Evolutionary conservation across 805 yeast species (phyloP).

Genomic region (Zygosaccharomyces kombuchaensis): DNA sequence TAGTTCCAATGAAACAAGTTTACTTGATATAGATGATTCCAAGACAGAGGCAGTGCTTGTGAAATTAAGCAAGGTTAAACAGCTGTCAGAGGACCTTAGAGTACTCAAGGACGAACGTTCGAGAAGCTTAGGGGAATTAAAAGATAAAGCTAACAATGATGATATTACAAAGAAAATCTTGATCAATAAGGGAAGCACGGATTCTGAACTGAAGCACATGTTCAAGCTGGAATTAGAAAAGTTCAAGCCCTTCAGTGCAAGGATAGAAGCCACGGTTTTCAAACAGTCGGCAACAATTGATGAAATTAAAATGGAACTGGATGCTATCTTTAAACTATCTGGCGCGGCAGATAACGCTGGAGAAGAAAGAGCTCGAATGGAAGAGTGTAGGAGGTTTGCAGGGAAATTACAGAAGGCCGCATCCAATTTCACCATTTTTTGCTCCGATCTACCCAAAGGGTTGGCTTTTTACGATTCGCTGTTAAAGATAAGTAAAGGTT

Average conservation of each 20-base stretch:
- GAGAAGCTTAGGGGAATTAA: slow-evolving; percentile 58
- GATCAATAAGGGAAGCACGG: slow-evolving; percentile 54
- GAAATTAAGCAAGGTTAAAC: slow-evolving; percentile 49
- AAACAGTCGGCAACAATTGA: slow-evolving; percentile 55
- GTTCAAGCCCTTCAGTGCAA: slow-evolving; percentile 61
- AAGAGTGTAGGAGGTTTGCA: slow-evolving; percentile 35
- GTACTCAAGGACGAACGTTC: slow-evolving; percentile 60
- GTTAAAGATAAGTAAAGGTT: slow-evolving; percentile 28
- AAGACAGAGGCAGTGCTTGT: slow-evolving; percentile 31
- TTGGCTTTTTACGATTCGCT: slow-evolving; percentile 54
- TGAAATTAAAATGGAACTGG: slow-evolving; percentile 44
- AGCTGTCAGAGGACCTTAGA: slow-evolving; percentile 56
- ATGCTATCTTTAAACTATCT: slow-evolving; percentile 43
- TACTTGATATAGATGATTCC: slow-evolving; percentile 67
- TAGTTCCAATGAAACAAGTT: slow-evolving; percentile 34
- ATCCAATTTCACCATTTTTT: slow-evolving; percentile 54
- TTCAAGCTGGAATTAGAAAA: slow-evolving; percentile 73
- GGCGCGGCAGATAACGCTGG: slow-evolving; percentile 40
- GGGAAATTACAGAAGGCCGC: slow-evolving; percentile 46
- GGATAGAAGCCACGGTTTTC: slow-evolving; percentile 63
- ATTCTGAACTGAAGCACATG: slow-evolving; percentile 52
- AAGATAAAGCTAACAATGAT: slow-evolving; percentile 67
- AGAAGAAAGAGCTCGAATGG: slow-evolving; percentile 36
- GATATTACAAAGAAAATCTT: slow-evolving; percentile 78
- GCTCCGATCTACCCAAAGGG: slow-evolving; percentile 59